A percentile compares a stretch with the other conserved stretches of the same genome.
These are phyloP conservation scores for Actinidia arguta DNA, from an alignment of 179 eudicot species.

Conservation along the genomic window DNA sequence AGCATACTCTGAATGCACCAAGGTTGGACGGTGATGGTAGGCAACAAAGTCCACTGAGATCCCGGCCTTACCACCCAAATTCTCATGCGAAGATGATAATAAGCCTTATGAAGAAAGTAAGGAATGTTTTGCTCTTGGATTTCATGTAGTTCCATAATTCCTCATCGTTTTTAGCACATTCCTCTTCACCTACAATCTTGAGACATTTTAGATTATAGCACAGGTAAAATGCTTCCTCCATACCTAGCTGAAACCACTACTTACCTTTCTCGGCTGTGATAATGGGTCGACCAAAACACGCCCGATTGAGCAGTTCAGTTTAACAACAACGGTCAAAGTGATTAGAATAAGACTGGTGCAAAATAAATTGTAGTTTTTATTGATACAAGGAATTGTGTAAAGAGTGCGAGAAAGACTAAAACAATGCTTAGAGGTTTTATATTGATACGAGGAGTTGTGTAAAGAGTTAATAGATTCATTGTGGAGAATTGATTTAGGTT, in stretches of 20 bases:
- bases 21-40: constrained; percentile 69
- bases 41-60: constrained; percentile 72
- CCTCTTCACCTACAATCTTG: constrained; percentile 39
- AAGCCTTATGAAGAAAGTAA: constrained; percentile 53
- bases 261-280: constrained; percentile 49
- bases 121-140: constrained; percentile 43
- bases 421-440: no score
- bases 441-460: no score
- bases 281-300: constrained; percentile 61
- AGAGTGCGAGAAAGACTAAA: no score
- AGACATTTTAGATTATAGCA: constrained; percentile 49
- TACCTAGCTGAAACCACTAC: constrained; percentile 55
- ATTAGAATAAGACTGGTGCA: no score
- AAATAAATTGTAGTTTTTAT: no score
- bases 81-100: constrained; percentile 57
- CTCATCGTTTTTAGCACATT: constrained; percentile 29
- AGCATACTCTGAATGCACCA: constrained; percentile 75
- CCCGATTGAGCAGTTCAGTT: constrained; percentile 50
- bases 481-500: no score
- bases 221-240: constrained; percentile 70
- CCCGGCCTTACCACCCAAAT: constrained; percentile 78
- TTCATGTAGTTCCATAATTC: constrained; percentile 67
- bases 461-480: no score
- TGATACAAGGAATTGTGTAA: no score
- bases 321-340: no score